Base-by-base conservation (phyloP, 2,329 filamentous ascomycete genomes). In the Blastomyces gilchristii region DNA sequence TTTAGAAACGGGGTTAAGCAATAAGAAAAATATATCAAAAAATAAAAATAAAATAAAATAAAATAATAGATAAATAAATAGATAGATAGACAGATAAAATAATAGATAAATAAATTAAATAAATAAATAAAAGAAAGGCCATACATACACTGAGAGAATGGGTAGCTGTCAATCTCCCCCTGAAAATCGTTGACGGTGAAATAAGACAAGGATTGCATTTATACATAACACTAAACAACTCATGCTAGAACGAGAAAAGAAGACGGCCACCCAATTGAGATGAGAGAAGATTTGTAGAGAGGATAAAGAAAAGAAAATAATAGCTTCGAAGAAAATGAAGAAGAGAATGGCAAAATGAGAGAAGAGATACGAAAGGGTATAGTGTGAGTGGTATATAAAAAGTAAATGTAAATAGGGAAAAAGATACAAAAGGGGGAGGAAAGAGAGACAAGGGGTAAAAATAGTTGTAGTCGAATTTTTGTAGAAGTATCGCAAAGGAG, bases 251-350 rank as follows among this genome's bases (percentile, higher is more conserved):
- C 2, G 62, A 60, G 63, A 45, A 54, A 59, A 52, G 41, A 59
- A 57, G 50, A 16, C 53, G 31, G 8, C 16, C 34, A n/a, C 9
- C 28, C 34, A 37, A 7, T 7, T 28, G 16, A 63, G 54, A 63
- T 31, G 57, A 58, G 62, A 60, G 64, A 65, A 66, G 37, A 39
- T 39, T 63, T 62, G 54, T 62, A 68, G 66, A 63, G 47, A 65
- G 61, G 62, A 22, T 59, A 61, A 64, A 37, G 49, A 8, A 39
- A 39, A 39, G 49, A 8, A 39, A 39, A 39, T 12, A 39, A 39
- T 39, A 39, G 9, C 9, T 39, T 39, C 37, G 9, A 39, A 8
- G 63, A 54, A 63, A 62, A 54, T 43, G 41, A 43, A 39, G 37
- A 9, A 14, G 41, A 4, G 41, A 43, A 16, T 61, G 41, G 53